Evolutionary conservation across 805 yeast species (phyloP).

Genomic region (Hermanozyma aechmeae): DNA sequence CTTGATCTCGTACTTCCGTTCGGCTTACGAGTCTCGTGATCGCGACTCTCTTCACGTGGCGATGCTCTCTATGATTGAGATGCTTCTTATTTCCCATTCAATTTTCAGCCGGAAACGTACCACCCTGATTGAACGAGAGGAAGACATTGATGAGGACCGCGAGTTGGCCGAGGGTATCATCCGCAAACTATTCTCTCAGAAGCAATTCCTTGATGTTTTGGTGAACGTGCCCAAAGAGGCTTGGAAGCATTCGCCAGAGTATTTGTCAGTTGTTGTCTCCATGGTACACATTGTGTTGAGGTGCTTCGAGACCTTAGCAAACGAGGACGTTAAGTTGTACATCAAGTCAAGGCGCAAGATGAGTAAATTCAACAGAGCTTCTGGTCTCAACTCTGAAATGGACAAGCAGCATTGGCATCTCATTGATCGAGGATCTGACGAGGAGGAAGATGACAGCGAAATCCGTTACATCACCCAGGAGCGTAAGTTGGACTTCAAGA

Average conservation of each 20-base stretch:
- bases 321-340: constrained; percentile 41
- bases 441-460: constrained; percentile 18
- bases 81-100: constrained; percentile 40
- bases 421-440: constrained; percentile 16
- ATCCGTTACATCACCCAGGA: constrained; percentile 31
- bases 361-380: constrained; percentile 17
- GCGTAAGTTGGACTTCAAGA: constrained; percentile 36
- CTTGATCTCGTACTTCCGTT: constrained; percentile 37
- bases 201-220: constrained; percentile 46
- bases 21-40: constrained; percentile 31
- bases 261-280: constrained; percentile 51
- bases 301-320: constrained; percentile 57
- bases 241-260: constrained; percentile 51
- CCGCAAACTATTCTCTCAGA: constrained; percentile 62
- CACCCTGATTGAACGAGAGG: constrained; percentile 13
- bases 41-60: constrained; percentile 63
- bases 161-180: constrained; percentile 49
- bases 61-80: constrained; percentile 55
- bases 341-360: constrained; percentile 37
- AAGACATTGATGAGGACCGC: constrained; percentile 37
- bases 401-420: constrained; percentile 9
- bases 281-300: constrained; percentile 57
- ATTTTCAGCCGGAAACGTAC: constrained; percentile 24
- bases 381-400: constrained; percentile 10
- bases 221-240: constrained; percentile 56